These are phyloP conservation scores for Neurospora sp. DNA, from an alignment of 495 filamentous ascomycete species.

Conservation along the genomic window DNA sequence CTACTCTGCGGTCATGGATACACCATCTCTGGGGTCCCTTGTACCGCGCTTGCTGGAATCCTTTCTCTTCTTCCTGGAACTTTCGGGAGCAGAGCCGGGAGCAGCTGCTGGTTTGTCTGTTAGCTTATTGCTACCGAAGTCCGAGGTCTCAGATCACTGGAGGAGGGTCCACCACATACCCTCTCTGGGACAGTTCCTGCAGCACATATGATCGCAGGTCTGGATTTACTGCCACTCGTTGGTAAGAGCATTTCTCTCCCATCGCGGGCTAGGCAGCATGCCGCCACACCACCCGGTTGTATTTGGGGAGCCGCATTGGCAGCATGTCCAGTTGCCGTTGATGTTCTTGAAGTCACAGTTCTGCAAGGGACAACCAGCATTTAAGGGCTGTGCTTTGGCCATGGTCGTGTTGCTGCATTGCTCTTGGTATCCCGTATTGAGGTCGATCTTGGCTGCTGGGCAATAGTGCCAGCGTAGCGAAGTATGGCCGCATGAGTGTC, in stretches of 20 bases:
- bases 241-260: constrained; percentile 27
- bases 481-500: constrained; percentile 32
- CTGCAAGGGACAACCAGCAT: constrained; percentile 28
- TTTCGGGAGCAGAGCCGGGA: constrained; percentile 2
- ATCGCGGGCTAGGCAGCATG: constrained; percentile 12
- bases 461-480: constrained; percentile 37
- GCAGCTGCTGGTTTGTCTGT: not conserved
- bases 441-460: constrained; percentile 29
- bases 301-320: constrained; percentile 31
- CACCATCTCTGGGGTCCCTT: not conserved
- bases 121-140: not conserved
- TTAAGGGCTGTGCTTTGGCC: constrained; percentile 26
- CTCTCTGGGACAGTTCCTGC: constrained; percentile 28
- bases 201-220: constrained; percentile 34
- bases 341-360: constrained; percentile 32
- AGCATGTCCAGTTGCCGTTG: constrained; percentile 33
- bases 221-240: constrained; percentile 25
- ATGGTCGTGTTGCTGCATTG: constrained; percentile 32
- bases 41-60: constrained; percentile 9
- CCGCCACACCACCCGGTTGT: constrained; percentile 31
- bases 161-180: constrained; percentile 12
- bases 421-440: constrained; percentile 31
- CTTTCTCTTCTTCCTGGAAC: constrained; percentile 3
- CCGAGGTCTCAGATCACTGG: not conserved
- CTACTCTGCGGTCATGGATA: not conserved